Base-by-base conservation (phyloP, 192 early-diverging fungal species). In the Oehlia diaphana region DNA sequence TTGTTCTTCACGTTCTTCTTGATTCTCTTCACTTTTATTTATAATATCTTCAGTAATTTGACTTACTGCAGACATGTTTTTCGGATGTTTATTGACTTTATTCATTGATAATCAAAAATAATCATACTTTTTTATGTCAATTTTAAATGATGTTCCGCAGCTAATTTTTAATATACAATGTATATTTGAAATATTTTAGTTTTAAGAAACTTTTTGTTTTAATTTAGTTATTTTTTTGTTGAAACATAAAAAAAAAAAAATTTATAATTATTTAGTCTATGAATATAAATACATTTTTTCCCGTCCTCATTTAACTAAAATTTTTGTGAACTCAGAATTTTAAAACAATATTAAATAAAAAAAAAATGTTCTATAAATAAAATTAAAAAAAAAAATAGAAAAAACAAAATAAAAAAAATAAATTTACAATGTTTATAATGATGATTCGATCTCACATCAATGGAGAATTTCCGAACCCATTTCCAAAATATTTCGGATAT, bases 1-100 rank as follows among this genome's bases (percentile, higher is more conserved):
- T 70, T 53, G 28, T 10, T 71, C 66, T 37, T 37, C 67, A 16
- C 23, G 28, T 70, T 70, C 49, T 61, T 63, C 49, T 61, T 63
- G 28, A 74, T 39, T 58, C 4, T 58, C 19, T 58, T 58, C 53
- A 58, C 6, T 21, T 21, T 58, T 58, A 58, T n/a, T 16, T 21
- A 58, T 1, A 21, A 0, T 19, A 16, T 58, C 53, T 58, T 53
- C 50, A 42, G 39, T 42, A 42, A 42, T 42, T 42, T 0, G 39
- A 42, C 39, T 42, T 42, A 42, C 6, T 53, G 16, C 50, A 58
- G 53, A 58, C 53, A 58, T 58, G 10, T 47, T 47, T 47, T 47
- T 1, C 10, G 44, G 10, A 47, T 47, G 4, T 47, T 31, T 26
- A n/a, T n/a, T n/a, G n/a, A n/a, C n/a, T n/a, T n/a, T n/a, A 2